These are phyloP conservation scores for Hygrocybe coccinea DNA, from an alignment of 768 basidiomycete species.

Conservation along the genomic window DNA sequence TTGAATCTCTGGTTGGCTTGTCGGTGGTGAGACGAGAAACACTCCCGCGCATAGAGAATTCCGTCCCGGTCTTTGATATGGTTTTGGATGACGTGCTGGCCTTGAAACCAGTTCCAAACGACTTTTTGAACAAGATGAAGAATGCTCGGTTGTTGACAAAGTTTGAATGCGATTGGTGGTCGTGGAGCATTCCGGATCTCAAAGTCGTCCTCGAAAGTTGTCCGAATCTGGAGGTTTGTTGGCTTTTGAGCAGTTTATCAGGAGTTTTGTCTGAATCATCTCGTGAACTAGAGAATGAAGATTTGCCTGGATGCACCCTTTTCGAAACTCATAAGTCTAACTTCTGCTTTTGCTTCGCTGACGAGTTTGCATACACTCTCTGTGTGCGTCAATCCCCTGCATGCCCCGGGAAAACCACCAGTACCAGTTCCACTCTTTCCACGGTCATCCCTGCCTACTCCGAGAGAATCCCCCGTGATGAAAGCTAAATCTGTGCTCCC, in stretches of 20 bases:
- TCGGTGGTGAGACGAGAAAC: constrained; percentile 25
- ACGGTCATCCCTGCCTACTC: constrained; percentile 27
- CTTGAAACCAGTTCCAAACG: constrained; percentile 28
- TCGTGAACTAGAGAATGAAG: constrained; percentile 20
- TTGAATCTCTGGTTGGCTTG: constrained; percentile 22
- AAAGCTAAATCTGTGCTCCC: constrained; percentile 25
- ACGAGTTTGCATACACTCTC: constrained; percentile 27
- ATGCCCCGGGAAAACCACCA: constrained; percentile 31
- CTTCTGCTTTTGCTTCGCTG: constrained; percentile 28
- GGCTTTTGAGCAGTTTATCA: not conserved
- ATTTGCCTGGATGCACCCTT: constrained; percentile 35
- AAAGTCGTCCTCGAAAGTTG: constrained; percentile 32
- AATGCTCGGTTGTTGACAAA: constrained; percentile 19
- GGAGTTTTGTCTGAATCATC: constrained; percentile 6
- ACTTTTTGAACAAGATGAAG: constrained; percentile 26
- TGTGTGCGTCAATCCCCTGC: constrained; percentile 26
- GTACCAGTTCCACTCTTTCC: constrained; percentile 15
- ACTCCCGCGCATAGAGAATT: constrained; percentile 18
- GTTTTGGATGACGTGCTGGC: constrained; percentile 26
- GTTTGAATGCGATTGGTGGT: constrained; percentile 41
- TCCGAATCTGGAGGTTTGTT: constrained; percentile 28
- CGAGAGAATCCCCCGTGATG: constrained; percentile 28
- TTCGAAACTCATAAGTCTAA: constrained; percentile 30
- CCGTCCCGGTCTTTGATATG: constrained; percentile 17
- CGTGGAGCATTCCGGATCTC: constrained; percentile 29